Base-by-base conservation (phyloP, 192 early-diverging fungal species). In the Linnemannia elongata region DNA sequence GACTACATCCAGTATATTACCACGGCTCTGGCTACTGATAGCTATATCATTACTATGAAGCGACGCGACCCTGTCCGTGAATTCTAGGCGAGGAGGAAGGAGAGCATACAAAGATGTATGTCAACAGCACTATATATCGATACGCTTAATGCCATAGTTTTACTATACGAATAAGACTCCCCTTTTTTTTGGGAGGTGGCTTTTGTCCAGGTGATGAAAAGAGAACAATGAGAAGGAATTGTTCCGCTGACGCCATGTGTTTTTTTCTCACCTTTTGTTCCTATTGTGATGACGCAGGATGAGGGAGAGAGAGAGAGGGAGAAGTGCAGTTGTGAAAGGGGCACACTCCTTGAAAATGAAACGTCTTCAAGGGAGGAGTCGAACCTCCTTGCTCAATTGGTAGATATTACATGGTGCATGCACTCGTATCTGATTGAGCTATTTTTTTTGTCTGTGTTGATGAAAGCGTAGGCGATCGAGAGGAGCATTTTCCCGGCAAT, bases 1-100 rank as follows among this genome's bases (percentile, higher is more conserved):
- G 77, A 85, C 27, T 70, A 87, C 36, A 70, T 86, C 22, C 88
- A 88, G 35, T 85, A 72, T 75, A 86, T 88, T 57, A 88, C 88
- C 38, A 79, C 85, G 5, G 39, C 79, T 22, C 45, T 87, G 47
- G 80, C 52, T 15, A 81, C 74, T 4, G 80, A 81, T 49, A 80
- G 66, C 20, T 87, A 77, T 63, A 45, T 77, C 7, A 77, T 77
- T 27, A 77, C 39, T 4, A 77, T 77, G 76, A 77, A 63, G 76
- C 36, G n/a, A 42, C 44, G 45, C 6, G 24, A 74, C 15, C 27
- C 47, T 52, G 60, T 24, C 12, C n/a, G 60, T 15, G 60, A 4
- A 24, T 45, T 49, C 30, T 47, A 42, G 10, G 72, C 2, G 39
- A 74, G 15, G 24, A 42, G 13, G n/a, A 74, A 45, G 35, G 30